A percentile compares a stretch with the other conserved stretches of the same genome.
phyloP scores from a whole-genome alignment of 148 eudicot genomes.

The Chenopodium quinoa region DNA sequence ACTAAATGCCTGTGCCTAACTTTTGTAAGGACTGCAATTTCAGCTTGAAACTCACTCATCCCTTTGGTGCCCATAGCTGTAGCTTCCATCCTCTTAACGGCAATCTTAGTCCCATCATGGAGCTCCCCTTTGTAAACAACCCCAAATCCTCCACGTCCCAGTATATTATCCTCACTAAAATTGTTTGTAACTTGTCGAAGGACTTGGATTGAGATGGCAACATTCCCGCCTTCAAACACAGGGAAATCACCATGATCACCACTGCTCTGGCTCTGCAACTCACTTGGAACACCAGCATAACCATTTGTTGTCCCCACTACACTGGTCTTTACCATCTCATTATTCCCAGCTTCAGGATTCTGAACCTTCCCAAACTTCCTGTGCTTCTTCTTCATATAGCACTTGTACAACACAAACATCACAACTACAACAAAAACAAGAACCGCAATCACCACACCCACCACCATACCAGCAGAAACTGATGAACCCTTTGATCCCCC shows the following conservation, averaged over 20 bases:
- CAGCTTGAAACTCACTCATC: slow-evolving; percentile 15
- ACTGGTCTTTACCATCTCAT: slow-evolving; percentile 28
- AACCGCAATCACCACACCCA: slow-evolving; percentile 45
- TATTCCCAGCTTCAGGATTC: slow-evolving; percentile 45
- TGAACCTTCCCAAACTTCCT: slow-evolving; percentile 37
- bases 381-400: slow-evolving; percentile 36
- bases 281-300: slow-evolving; percentile 20
- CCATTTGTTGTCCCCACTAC: background rate
- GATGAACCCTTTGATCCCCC: slow-evolving; percentile 28
- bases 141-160: slow-evolving; percentile 16
- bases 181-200: slow-evolving; percentile 12
- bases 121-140: slow-evolving; percentile 15
- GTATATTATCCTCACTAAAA: slow-evolving; percentile 2
- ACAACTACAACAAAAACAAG: slow-evolving; percentile 43
- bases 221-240: slow-evolving; percentile 25
- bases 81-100: slow-evolving; percentile 19
- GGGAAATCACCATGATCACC: slow-evolving; percentile 36
- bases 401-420: slow-evolving; percentile 47
- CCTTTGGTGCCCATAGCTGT: slow-evolving; percentile 15
- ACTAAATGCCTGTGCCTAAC: slow-evolving; percentile 13
- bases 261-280: slow-evolving; percentile 30
- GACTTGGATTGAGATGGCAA: slow-evolving; percentile 25
- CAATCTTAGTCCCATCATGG: slow-evolving; percentile 15
- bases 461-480: slow-evolving; percentile 38
- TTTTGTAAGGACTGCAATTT: slow-evolving; percentile 10